phyloP scores from a whole-genome alignment of 2,329 filamentous ascomycete species.

The Diplodia mutila region DNA sequence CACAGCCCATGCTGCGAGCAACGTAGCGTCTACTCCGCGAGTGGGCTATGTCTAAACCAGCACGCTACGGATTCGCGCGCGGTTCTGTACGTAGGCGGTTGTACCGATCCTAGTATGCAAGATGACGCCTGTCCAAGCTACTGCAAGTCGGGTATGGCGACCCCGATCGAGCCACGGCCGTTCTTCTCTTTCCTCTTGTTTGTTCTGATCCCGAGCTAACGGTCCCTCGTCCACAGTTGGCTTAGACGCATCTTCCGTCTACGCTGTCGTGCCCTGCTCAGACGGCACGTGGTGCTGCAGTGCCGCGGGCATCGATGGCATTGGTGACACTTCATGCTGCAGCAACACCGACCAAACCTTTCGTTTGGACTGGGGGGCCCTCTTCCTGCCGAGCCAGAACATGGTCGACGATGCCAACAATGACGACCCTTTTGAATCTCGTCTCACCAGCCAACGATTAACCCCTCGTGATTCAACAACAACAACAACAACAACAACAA shows the following conservation, averaged over 20 bases:
- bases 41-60: background rate
- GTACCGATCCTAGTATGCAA: conserved; percentile 8
- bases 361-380: conserved; percentile 9
- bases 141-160: conserved; percentile 22
- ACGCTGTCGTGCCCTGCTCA: conserved; percentile 12
- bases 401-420: background rate
- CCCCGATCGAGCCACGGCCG: background rate
- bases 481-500: background rate
- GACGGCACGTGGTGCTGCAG: conserved; percentile 20
- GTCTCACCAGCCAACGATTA: background rate
- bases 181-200: background rate
- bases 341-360: background rate
- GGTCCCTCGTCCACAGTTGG: background rate
- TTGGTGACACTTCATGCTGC: conserved; percentile 16
- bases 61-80: conserved; percentile 12
- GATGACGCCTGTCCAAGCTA: conserved; percentile 5
- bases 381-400: background rate
- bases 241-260: background rate
- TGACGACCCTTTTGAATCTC: background rate
- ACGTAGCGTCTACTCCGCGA: background rate
- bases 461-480: background rate
- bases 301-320: background rate
- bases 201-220: background rate
- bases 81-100: conserved; percentile 5
- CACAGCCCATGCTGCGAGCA: conserved; percentile 18